Conservation (phyloP, 2,329 filamentous ascomycete species). For the Dactylellina drechsleri region DNA sequence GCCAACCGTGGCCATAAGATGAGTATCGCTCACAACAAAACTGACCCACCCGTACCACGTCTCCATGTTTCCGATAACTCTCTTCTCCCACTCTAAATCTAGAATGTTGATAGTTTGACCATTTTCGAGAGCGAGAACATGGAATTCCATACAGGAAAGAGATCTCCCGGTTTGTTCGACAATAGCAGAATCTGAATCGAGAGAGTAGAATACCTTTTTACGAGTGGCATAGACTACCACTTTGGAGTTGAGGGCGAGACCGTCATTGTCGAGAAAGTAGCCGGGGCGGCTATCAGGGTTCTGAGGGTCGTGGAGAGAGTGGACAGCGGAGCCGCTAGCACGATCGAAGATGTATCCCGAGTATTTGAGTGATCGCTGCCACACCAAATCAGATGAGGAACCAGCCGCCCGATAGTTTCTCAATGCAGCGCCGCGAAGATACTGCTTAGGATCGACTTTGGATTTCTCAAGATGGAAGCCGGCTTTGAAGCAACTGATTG, state of each 20-base stretch:
- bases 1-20: constrained; percentile 56
- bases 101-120: constrained; percentile 57
- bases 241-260: constrained; percentile 55
- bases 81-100: constrained; percentile 55
- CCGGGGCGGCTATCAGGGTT: constrained; percentile 11
- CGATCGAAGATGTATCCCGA: constrained; percentile 22
- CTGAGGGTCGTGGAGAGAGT: constrained; percentile 16
- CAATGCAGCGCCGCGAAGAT: constrained; percentile 26
- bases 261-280: constrained; percentile 58
- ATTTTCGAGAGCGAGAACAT: constrained; percentile 56
- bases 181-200: background rate
- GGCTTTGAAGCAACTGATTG: constrained; percentile 57
- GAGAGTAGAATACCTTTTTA: constrained; percentile 43
- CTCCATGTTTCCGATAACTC: constrained; percentile 14
- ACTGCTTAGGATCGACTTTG: constrained; percentile 20
- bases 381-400: constrained; percentile 55
- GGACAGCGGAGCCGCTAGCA: constrained; percentile 27
- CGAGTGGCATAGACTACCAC: constrained; percentile 56
- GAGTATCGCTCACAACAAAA: constrained; percentile 56
- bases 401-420: constrained; percentile 28
- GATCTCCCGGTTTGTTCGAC: background rate
- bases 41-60: constrained; percentile 57
- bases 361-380: constrained; percentile 28
- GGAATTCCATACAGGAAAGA: constrained; percentile 57
- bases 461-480: constrained; percentile 31